phyloP scores from a whole-genome alignment of 768 basidiomycete species.

The Mycena venus region DNA sequence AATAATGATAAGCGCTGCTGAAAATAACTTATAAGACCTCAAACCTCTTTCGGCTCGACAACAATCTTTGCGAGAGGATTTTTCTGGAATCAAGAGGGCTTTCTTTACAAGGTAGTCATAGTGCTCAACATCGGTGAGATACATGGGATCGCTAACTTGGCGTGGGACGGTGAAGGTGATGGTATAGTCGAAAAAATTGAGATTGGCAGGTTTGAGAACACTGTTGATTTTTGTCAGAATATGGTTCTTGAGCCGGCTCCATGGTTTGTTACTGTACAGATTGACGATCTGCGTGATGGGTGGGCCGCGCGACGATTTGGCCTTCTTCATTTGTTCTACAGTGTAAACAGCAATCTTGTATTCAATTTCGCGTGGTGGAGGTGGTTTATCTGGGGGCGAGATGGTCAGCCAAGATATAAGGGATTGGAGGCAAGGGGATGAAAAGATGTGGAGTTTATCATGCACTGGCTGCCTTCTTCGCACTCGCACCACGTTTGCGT shows the following conservation, averaged over 20 bases:
- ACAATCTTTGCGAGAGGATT: not conserved
- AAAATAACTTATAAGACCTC: not conserved
- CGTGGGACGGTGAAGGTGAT: slow-evolving; percentile 11
- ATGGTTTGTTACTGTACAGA: not conserved
- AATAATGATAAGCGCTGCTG: not conserved
- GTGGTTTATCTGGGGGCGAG: not conserved
- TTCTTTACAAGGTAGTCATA: not conserved
- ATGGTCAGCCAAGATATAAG: too few relatives aligned
- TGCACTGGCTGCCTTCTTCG: too few relatives aligned
- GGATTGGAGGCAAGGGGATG: not conserved
- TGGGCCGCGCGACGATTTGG: not conserved
- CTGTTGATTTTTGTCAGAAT: not conserved
- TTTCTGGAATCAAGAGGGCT: not conserved
- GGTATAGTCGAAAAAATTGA: not conserved
- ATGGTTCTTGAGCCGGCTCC: not conserved
- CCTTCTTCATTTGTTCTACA: not conserved
- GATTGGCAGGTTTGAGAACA: not conserved
- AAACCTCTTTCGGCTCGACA: not conserved
- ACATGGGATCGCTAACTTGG: not conserved
- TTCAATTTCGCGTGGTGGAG: too few relatives aligned
- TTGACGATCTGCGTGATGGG: not conserved
- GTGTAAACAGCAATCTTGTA: too few relatives aligned
- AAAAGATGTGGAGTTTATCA: not conserved
- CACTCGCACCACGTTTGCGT: too few relatives aligned
- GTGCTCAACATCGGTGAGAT: not conserved